Evolutionary conservation across 2,329 filamentous ascomycete species (phyloP), one percentile per base, ranked within the genome.

Genomic region (Cercospora zeina): DNA sequence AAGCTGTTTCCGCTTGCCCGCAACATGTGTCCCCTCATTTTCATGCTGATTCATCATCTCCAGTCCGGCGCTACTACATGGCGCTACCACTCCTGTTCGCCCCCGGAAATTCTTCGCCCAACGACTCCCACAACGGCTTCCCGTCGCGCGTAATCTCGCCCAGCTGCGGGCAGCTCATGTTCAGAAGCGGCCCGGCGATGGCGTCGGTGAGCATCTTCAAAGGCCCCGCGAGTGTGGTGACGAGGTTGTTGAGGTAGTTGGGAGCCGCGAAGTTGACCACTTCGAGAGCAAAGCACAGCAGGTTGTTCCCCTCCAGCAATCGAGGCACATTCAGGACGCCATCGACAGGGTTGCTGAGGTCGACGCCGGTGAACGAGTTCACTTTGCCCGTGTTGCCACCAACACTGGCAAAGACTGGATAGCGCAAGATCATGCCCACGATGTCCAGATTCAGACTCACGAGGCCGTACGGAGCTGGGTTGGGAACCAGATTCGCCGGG

Each of bases 281-380:
- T 34, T 67, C 63, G 33, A 67, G 50, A 11, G 45, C 63, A 47
- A 67, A 67, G 51, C 66, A 67, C 14, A 66, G 30, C 45, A 66
- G 47, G 45, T 67, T 67, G 47, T 66, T 66, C 1, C 47, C 50
- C 34, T 64, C 36, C 8, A 66, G 56, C 45, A 68, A 24, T 13
- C 57, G 58, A 4, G 68, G 62, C 4, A 71, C 64, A 62, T 80
- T 82, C 58, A 78, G 74, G 0, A 82, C 68, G n/a, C 77, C 77
- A 10, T 70, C 71, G 10, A 73, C 78, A 11, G 79, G 63, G 56
- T 77, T 67, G 2, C 56, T 62, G 7, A 76, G 61, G 42, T 71
- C 58, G 39, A 69, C 63, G 16, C 67, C 67, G 1, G 64, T 54
- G 62, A 70, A 71, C 6, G 67, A 65, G 57, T 71, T 69, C 16